Evolutionary conservation across 202 grass and related monocot species (phyloP), one percentile per base, ranked within the genome.

Genomic region (Zizania palustris): DNA sequence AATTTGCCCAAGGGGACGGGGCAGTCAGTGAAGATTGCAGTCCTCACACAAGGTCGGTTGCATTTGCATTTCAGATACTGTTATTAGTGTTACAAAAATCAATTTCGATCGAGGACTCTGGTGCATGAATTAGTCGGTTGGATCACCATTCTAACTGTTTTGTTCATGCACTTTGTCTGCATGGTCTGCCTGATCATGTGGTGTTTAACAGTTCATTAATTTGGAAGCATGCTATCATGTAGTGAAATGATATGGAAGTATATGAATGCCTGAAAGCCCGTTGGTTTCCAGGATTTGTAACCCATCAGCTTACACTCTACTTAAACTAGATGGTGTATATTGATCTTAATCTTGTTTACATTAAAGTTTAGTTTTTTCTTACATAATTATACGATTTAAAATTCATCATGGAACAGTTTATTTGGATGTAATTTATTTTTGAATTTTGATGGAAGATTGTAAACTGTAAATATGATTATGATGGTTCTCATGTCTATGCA

Each of bases 1-100:
- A 99, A 99, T 91, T 85, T 99, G 78, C 96, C 96, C 13, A 99
- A 93, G 84, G 96, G 92, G 41, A 99, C 92, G 8, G 96, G 96
- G 33, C 96, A 99, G 69, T 64, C 85, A 5, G 85, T 99, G 45
- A 99, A 85, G 64, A 89, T 99, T 55, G 96, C 92, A 18, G 96
- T 99, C 71, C 85, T 99, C 79, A 88, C 96, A 7, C 92, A 96
- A 99, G 96, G 96, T 87, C 67, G 28, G 85, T 71, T 49, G 0
- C 44, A 11, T 20, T 28, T 74, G 7, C 3, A 12, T 72, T 69
- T 39, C 3, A 6, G 4, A 22, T 11, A 35, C 7, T 10, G 11
- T 61, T 44, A 43, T 20, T 28, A 28, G 28, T 28, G 28, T 28
- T 15, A 8, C 9, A 7, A n/a, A n/a, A 67, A 78, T 60, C 15